Evolutionary conservation across 192 early-diverging fungal species (phyloP).

Genomic region (Coemansia sp.): DNA sequence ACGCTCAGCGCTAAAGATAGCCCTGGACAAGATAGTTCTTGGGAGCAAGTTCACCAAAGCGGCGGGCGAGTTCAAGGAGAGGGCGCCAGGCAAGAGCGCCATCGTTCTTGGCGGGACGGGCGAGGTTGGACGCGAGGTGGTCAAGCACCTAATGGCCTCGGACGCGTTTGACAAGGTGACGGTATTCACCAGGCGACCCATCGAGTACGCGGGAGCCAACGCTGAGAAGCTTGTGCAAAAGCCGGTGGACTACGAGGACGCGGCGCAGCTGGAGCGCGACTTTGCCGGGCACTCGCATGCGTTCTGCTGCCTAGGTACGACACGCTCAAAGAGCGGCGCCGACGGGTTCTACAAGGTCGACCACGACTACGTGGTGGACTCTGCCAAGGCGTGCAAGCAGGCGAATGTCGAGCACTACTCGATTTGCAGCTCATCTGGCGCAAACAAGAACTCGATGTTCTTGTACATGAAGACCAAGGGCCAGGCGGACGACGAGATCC

Average conservation of each 20-base stretch:
- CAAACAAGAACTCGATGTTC: slow-evolving; percentile 60
- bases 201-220: slow-evolving; percentile 36
- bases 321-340: slow-evolving; percentile 63
- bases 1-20: slow-evolving; percentile 20
- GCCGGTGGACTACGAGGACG: slow-evolving; percentile 73
- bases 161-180: slow-evolving; percentile 51
- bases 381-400: slow-evolving; percentile 30
- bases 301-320: slow-evolving; percentile 75
- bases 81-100: slow-evolving; percentile 25
- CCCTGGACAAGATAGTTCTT: slow-evolving; percentile 19
- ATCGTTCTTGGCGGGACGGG: slow-evolving; percentile 51
- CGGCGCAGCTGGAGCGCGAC: slow-evolving; percentile 41
- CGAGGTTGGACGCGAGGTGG: slow-evolving; percentile 50
- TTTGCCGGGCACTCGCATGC: slow-evolving; percentile 57
- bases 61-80: slow-evolving; percentile 33
- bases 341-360: slow-evolving; percentile 75
- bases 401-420: slow-evolving; percentile 41
- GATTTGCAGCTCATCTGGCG: slow-evolving; percentile 47
- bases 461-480: slow-evolving; percentile 77
- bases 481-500: slow-evolving; percentile 68
- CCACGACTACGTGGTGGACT: slow-evolving; percentile 68
- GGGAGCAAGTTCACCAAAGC: slow-evolving; percentile 28
- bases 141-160: slow-evolving; percentile 42
- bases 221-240: slow-evolving; percentile 59
- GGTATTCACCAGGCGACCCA: slow-evolving; percentile 40